phyloP scores from a whole-genome alignment of 192 early-diverging fungal species.

The Coemansia sp. region DNA sequence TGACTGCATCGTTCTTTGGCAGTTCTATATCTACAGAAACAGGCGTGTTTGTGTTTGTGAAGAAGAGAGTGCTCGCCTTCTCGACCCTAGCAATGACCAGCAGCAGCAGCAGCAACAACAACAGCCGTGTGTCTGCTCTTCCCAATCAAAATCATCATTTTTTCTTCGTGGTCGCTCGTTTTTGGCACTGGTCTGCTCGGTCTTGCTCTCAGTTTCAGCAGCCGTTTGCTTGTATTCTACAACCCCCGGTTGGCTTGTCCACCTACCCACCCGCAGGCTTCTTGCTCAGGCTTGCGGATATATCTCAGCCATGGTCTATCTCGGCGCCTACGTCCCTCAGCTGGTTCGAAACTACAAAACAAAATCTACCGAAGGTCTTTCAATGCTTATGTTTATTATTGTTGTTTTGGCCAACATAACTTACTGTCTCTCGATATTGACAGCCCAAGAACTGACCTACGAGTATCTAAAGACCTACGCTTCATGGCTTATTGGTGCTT shows the following conservation, averaged over 20 bases:
- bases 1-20: slow-evolving; percentile 66
- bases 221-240: neutral
- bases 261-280: slow-evolving; percentile 25
- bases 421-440: slow-evolving; percentile 66
- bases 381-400: slow-evolving; percentile 75
- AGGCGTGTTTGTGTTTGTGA: neutral
- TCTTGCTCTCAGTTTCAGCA: neutral
- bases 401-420: slow-evolving; percentile 71
- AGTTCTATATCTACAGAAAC: slow-evolving; percentile 62
- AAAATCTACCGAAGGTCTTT: slow-evolving; percentile 74
- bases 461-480: slow-evolving; percentile 65
- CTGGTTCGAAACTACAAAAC: slow-evolving; percentile 69
- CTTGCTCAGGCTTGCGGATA: slow-evolving; percentile 72
- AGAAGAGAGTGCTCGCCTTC: slow-evolving; percentile 16
- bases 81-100: neutral
- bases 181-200: neutral
- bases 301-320: slow-evolving; percentile 68
- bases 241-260: slow-evolving; percentile 18
- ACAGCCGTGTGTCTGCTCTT: neutral
- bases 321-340: slow-evolving; percentile 75
- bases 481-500: slow-evolving; percentile 72
- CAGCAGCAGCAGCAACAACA: neutral
- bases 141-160: neutral
- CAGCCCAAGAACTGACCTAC: slow-evolving; percentile 60
- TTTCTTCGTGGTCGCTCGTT: neutral